phyloP scores from a whole-genome alignment of 805 yeast genomes.

The Scheffersomyces amazonensis region DNA sequence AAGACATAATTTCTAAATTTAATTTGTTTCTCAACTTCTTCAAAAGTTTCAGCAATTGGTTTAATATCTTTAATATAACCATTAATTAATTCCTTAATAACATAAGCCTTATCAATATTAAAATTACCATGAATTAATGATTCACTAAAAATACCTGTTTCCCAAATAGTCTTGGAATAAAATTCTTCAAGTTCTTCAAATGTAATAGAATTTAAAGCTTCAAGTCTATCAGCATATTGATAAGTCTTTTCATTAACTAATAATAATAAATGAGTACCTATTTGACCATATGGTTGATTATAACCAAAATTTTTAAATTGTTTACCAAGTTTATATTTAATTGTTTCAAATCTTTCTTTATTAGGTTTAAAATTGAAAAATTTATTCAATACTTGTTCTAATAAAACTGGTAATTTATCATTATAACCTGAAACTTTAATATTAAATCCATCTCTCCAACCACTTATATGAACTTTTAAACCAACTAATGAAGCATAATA shows the following conservation, averaged over 20 bases:
- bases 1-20: constrained; percentile 34
- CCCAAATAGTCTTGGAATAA: constrained; percentile 43
- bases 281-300: constrained; percentile 75
- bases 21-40: constrained; percentile 14
- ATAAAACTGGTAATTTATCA: constrained; percentile 67
- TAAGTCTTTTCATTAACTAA: constrained; percentile 74
- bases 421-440: constrained; percentile 76
- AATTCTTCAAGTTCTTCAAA: constrained; percentile 52
- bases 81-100: constrained; percentile 43
- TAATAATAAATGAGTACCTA: constrained; percentile 58
- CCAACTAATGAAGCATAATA: constrained; percentile 88
- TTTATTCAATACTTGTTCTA: constrained; percentile 57
- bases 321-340: constrained; percentile 62
- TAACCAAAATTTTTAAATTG: constrained; percentile 67
- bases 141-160: constrained; percentile 63
- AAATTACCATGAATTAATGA: constrained; percentile 76
- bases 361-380: constrained; percentile 50
- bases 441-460: constrained; percentile 68
- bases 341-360: constrained; percentile 59
- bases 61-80: constrained; percentile 22
- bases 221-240: constrained; percentile 58
- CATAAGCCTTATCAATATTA: constrained; percentile 49
- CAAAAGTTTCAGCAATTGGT: constrained; percentile 35
- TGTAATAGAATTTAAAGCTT: constrained; percentile 39
- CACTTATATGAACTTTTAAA: constrained; percentile 52